A percentile compares a stretch with the other conserved stretches of the same genome.
phyloP scores from a whole-genome alignment of 192 early-diverging fungal genomes.

The Dissophora globulifera region DNA sequence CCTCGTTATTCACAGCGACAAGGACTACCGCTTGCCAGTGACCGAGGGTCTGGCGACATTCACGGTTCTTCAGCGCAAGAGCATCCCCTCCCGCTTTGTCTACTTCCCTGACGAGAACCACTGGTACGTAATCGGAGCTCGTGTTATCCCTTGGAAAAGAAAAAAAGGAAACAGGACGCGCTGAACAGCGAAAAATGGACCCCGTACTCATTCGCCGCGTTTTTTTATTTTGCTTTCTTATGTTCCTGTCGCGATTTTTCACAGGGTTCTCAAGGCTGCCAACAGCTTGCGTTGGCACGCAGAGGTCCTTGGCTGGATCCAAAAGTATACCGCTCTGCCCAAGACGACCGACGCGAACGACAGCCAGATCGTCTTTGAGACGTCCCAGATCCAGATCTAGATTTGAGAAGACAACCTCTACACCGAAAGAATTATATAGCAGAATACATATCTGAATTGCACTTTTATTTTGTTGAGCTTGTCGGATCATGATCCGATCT shows the following conservation, averaged over 20 bases:
- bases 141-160: background rate
- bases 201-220: background rate
- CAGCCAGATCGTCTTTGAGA: slow-evolving; percentile 1
- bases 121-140: too few relatives aligned
- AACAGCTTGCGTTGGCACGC: slow-evolving; percentile 80
- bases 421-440: too few relatives aligned
- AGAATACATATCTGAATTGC: too few relatives aligned
- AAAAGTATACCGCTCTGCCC: slow-evolving; percentile 48
- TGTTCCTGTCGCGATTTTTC: background rate
- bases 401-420: too few relatives aligned
- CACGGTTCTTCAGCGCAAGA: slow-evolving; percentile 78
- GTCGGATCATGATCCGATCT: too few relatives aligned
- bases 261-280: slow-evolving; percentile 78
- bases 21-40: slow-evolving; percentile 76
- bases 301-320: slow-evolving; percentile 75
- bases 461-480: too few relatives aligned
- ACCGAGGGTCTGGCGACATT: slow-evolving; percentile 79
- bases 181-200: too few relatives aligned
- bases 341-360: background rate
- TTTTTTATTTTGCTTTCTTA: background rate
- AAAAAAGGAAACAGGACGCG: background rate
- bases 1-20: slow-evolving; percentile 79
- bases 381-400: slow-evolving; percentile 18
- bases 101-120: slow-evolving; percentile 85
- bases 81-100: slow-evolving; percentile 73